Base-by-base conservation (phyloP, 768 basidiomycete species). In the Imleria badia region DNA sequence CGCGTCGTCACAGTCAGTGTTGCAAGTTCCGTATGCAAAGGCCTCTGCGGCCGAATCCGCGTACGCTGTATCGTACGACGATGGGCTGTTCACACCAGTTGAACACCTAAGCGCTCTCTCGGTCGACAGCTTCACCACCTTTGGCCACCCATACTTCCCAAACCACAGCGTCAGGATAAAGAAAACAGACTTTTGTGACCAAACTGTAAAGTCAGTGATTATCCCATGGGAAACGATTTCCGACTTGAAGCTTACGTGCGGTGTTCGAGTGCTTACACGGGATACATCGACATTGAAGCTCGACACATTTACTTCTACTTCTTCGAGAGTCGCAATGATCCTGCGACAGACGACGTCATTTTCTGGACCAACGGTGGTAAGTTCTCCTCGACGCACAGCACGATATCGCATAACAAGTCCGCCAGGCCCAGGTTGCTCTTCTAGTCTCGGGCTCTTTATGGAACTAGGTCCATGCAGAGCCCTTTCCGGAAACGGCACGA, bases 381-480 rank as follows among this genome's bases (percentile, higher is more conserved):
- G 79, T 58, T 73, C 72, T 2, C 33, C 23, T n/a, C 13, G 42
- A 39, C 13, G 5, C 10, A 39, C 6, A 13, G 4, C 19, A 15
- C 6, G 7, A 36, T 26, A 14, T 10, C 22, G n/a, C 15, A 30
- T 43, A 11, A 41, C 39, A 14, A 17, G 14, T 36, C n/a, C 33
- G 34, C 38, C 34, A 71, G 71, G 71, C 13, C 83, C 83, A 19
- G 82, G 81, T 31, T 77, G 76, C 60, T 81, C 81, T 4, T 79
- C 79, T 38, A 81, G 80, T 72, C 73, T 86, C 1, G 89, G 87
- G 5, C 74, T 90, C 13, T 78, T 90, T 56, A 87, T 88, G 78
- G 89, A 89, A 67, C 72, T 78, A 60, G 90, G 90, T 19, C 90
- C 90, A 1, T 93, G 91, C 66, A 77, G 81, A 39, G 78, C 89